These are phyloP conservation scores for Trichoderma koningiopsis DNA, from an alignment of 2,329 filamentous ascomycete genomes.

Conservation along the genomic window DNA sequence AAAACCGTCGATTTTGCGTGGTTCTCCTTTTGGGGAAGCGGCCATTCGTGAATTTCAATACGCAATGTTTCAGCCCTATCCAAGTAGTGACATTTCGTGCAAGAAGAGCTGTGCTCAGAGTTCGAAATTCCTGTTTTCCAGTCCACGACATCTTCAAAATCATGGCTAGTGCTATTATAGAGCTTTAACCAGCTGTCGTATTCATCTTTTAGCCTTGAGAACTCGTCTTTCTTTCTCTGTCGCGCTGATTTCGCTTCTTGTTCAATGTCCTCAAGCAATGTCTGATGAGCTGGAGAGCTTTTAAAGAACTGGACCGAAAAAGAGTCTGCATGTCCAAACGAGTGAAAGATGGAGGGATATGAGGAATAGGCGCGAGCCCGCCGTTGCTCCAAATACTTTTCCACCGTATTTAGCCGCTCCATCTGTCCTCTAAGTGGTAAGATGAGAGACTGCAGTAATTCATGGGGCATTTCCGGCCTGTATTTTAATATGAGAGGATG, in stretches of 20 bases:
- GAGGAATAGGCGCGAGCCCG: too few relatives aligned
- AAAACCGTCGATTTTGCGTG: slow-evolving; percentile 52
- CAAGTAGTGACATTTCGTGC: too few relatives aligned
- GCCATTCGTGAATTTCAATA: slow-evolving; percentile 60
- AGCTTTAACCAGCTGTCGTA: too few relatives aligned
- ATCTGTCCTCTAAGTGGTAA: neutral
- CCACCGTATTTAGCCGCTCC: too few relatives aligned
- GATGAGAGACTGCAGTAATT: slow-evolving; percentile 42
- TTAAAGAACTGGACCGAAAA: slow-evolving; percentile 55
- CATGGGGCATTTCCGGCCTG: slow-evolving; percentile 43
- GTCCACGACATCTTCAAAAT: neutral
- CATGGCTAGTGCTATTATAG: too few relatives aligned
- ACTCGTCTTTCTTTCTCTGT: neutral
- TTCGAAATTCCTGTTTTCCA: neutral
- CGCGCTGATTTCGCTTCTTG: neutral
- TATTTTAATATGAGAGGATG: slow-evolving; percentile 48
- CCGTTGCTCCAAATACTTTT: neutral
- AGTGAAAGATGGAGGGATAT: neutral
- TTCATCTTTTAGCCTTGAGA: neutral
- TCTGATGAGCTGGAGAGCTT: slow-evolving; percentile 36
- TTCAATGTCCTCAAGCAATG: neutral
- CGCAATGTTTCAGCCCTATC: slow-evolving; percentile 40
- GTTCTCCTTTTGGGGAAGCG: slow-evolving; percentile 42
- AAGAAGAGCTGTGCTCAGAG: neutral
- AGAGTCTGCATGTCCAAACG: slow-evolving; percentile 36